Conservation (phyloP, 352 stramenopile species). For the Phytophthora aleatoria region DNA sequence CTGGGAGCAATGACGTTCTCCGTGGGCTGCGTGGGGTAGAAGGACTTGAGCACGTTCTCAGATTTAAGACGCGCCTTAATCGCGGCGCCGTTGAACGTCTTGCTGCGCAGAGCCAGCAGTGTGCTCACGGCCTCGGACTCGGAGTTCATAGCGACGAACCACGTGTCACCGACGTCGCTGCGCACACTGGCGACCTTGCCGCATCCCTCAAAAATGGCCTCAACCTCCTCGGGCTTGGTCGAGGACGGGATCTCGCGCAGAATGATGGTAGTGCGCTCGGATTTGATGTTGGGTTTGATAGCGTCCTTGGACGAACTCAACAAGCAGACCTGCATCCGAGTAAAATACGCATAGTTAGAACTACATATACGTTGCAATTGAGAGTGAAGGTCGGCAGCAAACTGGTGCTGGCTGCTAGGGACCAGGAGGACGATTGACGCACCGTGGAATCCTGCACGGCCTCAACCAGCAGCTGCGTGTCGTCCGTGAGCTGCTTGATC, state of each 20-base stretch:
- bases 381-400: neutral
- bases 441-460: constrained; percentile 76
- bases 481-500: constrained; percentile 84
- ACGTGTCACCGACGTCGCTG: constrained; percentile 93
- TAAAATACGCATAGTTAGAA: constrained; percentile 38
- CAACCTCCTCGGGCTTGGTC: constrained; percentile 82
- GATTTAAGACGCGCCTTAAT: constrained; percentile 94
- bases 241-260: constrained; percentile 91
- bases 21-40: constrained; percentile 80
- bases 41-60: constrained; percentile 92
- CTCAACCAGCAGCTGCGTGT: constrained; percentile 64
- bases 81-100: constrained; percentile 88
- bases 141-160: constrained; percentile 92
- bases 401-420: neutral
- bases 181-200: constrained; percentile 81
- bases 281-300: constrained; percentile 94
- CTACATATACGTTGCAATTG: too few species aligned
- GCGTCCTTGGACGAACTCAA: constrained; percentile 83
- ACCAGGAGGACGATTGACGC: constrained; percentile 6
- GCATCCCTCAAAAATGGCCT: constrained; percentile 86
- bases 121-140: constrained; percentile 88
- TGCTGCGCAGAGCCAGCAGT: constrained; percentile 84
- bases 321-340: constrained; percentile 49
- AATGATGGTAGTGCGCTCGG: constrained; percentile 93
- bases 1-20: constrained; percentile 54